Percentiles rank a stretch among this genome's conserved stretches.
Conservation (phyloP, 164 flowering plant genomes). For the Aristolochia contorta region DNA sequence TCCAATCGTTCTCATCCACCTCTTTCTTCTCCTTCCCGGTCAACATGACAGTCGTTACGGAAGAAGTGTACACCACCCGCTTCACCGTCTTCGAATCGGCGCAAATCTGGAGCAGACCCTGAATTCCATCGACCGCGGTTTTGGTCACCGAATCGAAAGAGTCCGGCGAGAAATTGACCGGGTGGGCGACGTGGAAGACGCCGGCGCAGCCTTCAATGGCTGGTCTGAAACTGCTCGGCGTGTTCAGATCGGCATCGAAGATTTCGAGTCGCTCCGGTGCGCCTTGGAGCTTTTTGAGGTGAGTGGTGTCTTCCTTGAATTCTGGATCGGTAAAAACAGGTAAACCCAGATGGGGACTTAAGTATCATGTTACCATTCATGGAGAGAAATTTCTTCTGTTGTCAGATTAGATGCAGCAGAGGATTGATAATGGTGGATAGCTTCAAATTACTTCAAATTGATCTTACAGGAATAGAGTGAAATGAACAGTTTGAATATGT, state of each 20-base stretch:
- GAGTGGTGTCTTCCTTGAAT: slow-evolving; percentile 15
- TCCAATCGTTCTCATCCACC: slow-evolving; percentile 40
- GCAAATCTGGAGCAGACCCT: slow-evolving; percentile 30
- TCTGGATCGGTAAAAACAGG: slow-evolving; percentile 2
- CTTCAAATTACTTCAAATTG: no score
- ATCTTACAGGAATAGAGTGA: no score
- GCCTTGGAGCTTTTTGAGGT: slow-evolving; percentile 15
- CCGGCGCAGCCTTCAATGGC: slow-evolving; percentile 14
- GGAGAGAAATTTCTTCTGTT: no score
- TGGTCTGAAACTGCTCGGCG: slow-evolving; percentile 11
- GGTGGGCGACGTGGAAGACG: slow-evolving; percentile 23
- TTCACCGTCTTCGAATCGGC: slow-evolving; percentile 28
- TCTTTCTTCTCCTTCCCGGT: not conserved
- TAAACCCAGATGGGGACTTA: no score
- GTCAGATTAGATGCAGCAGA: no score
- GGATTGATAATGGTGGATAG: no score
- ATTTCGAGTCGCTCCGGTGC: slow-evolving; percentile 18
- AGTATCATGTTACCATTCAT: no score
- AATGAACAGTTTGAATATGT: no score
- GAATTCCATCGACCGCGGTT: slow-evolving; percentile 17
- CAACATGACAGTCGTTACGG: no score
- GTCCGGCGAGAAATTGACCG: slow-evolving; percentile 3
- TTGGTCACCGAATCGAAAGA: not conserved
- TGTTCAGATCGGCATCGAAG: slow-evolving; percentile 18
- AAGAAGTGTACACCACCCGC: slow-evolving; percentile 5